Percentiles rank a stretch among this genome's conserved stretches.
phyloP scores from a whole-genome alignment of 2,329 filamentous ascomycete species.

The Trichoderma semiorbis region DNA sequence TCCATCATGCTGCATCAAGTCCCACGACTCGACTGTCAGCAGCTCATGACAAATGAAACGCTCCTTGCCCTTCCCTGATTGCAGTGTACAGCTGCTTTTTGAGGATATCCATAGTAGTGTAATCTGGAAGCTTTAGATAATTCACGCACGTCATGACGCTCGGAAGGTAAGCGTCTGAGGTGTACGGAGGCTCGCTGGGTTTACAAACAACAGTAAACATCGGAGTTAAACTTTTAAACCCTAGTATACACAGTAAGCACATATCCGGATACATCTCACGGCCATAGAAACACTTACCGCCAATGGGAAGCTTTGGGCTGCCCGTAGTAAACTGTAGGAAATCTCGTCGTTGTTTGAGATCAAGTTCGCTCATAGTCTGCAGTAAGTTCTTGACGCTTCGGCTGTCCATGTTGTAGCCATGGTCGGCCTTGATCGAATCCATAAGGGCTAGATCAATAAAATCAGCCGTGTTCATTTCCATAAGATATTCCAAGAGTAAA shows the following conservation, averaged over 20 bases:
- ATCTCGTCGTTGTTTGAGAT: conserved; percentile 71
- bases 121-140: conserved; percentile 96
- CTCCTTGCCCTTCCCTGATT: conserved; percentile 92
- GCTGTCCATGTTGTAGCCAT: conserved; percentile 98
- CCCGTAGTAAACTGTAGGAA: conserved; percentile 98
- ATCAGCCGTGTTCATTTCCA: not conserved
- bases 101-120: conserved; percentile 74
- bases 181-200: conserved; percentile 90
- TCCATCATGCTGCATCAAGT: not conserved
- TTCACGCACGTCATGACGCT: conserved; percentile 99
- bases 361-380: conserved; percentile 89
- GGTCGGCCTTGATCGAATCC: conserved; percentile 98
- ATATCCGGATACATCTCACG: not conserved
- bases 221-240: conserved; percentile 93
- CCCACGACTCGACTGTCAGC: not conserved
- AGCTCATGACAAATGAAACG: conserved; percentile 80
- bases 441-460: conserved; percentile 66
- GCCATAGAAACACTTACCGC: conserved; percentile 57
- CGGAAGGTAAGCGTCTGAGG: conserved; percentile 95
- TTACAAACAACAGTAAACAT: conserved; percentile 99
- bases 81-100: conserved; percentile 76
- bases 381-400: conserved; percentile 90
- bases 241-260: conserved; percentile 47
- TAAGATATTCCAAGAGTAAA: conserved; percentile 23
- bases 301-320: conserved; percentile 95